phyloP scores from a whole-genome alignment of 768 basidiomycete genomes.

The Clitopilus hobsonii region DNA sequence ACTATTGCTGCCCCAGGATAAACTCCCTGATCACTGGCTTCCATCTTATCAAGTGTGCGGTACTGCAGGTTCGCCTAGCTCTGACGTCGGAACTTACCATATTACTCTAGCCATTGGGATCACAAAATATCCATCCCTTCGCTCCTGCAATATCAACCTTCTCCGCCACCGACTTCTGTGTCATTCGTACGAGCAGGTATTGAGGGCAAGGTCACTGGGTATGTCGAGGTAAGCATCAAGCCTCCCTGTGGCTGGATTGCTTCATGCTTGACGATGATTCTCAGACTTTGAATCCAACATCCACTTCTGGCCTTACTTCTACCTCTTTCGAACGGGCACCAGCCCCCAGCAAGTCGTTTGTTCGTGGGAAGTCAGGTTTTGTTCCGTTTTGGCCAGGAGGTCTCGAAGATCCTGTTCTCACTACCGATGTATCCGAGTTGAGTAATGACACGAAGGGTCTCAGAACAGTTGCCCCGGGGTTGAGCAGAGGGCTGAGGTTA shows the following conservation, averaged over 20 bases:
- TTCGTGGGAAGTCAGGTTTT: conserved; percentile 89
- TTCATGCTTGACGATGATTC: neutral
- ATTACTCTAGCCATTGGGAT: conserved; percentile 63
- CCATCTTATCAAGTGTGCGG: conserved; percentile 81
- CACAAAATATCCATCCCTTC: conserved; percentile 54
- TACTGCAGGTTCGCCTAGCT: conserved; percentile 5
- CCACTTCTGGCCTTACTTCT: conserved; percentile 74
- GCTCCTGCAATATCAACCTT: conserved; percentile 60
- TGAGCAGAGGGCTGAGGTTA: conserved; percentile 74
- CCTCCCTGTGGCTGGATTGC: neutral
- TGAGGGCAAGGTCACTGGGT: conserved; percentile 77
- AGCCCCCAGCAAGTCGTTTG: conserved; percentile 74
- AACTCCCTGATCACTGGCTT: conserved; percentile 68
- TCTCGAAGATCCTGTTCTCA: conserved; percentile 57
- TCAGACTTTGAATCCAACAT: conserved; percentile 51
- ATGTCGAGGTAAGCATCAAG: conserved; percentile 55
- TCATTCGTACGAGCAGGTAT: conserved; percentile 74
- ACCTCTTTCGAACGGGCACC: conserved; percentile 85
- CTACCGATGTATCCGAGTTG: conserved; percentile 22
- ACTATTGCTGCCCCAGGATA: conserved; percentile 64
- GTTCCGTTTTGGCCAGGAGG: conserved; percentile 96
- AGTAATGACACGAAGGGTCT: conserved; percentile 39
- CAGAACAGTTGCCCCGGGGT: conserved; percentile 76
- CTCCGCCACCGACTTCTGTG: conserved; percentile 70
- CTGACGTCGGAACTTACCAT: conserved; percentile 6